Evolutionary conservation across 1,284 basidiomycete species (phyloP), one percentile per base, ranked within the genome.

Genomic region (Trichosporon asahii): DNA sequence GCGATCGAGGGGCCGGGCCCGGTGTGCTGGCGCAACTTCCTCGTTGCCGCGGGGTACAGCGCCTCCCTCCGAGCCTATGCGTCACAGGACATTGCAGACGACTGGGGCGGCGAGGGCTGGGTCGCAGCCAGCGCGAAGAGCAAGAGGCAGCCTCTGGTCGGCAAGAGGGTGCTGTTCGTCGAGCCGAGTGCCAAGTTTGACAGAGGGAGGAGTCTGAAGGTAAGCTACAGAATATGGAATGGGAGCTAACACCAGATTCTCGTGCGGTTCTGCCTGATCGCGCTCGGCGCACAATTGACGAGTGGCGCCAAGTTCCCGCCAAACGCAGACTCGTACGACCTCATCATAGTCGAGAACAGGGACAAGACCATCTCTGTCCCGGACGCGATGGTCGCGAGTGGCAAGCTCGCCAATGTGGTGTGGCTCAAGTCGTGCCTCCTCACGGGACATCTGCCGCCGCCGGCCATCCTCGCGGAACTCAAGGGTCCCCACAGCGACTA

Each of bases 341-440:
- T 89, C 73, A 82, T 94, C 55, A 84, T 94, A 61, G 85, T 90
- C 72, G 88, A 88, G 72, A 87, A 90, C 60, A 77, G 80, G 35
- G 75, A 80, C 8, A 76, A 78, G 61, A 79, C 75, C 6, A 83
- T 75, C 33, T 29, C 57, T 11, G 18, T 76, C 9, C 79, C 79
- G 27, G 79, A 85, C 35, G 87, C 88, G 5, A 53, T 79, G 66
- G 66, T 31, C 18, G 66, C 63, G 14, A 55, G 70, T 33, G 76
- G 74, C 3, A 76, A 75, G 57, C 70, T 75, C 23, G 74, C 77
- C 15, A 75, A 83, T 61, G 77, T 80, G 12, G 83, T 87, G 69
- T 94, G 92, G 92, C 87, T 95, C 63, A 95, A 94, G 80, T 88
- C 92, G 66, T 92, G 91, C 76, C 83, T 95, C 2, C 29, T 66